A percentile compares a stretch with the other conserved stretches of the same genome.
Evolutionary conservation across 352 stramenopile species (phyloP).

Genomic region (Achlya hypogyna): DNA sequence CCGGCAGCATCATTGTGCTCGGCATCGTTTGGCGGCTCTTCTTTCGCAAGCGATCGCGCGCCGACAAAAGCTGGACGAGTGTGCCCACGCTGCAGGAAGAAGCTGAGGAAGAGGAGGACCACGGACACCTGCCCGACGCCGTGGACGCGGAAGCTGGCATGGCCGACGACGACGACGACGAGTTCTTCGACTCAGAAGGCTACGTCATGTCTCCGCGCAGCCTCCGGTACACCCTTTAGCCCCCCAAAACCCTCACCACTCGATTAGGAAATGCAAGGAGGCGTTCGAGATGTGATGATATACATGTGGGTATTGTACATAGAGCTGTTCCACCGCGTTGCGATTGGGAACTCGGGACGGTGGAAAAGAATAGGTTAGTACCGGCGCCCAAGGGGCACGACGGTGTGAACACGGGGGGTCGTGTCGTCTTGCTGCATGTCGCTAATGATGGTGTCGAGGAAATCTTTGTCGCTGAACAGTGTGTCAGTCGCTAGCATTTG

Average conservation of each 20-base stretch:
- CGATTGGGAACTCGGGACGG: too few species aligned
- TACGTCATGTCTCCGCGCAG: slow-evolving; percentile 19
- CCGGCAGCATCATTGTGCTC: not conserved
- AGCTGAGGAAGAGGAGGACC: not conserved
- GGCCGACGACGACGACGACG: slow-evolving; percentile 14
- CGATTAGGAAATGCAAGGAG: slow-evolving; percentile 3
- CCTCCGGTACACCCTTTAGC: not conserved
- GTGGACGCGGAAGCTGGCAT: slow-evolving; percentile 7
- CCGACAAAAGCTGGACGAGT: not conserved
- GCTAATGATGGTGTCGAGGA: slow-evolving; percentile 16
- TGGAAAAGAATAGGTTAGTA: not conserved
- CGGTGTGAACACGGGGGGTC: not conserved
- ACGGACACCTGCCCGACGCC: not conserved
- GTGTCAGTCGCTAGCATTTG: not conserved
- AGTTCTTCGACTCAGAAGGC: slow-evolving; percentile 21
- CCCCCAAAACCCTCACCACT: not conserved
- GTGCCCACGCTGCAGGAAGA: not conserved
- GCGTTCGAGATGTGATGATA: slow-evolving; percentile 3
- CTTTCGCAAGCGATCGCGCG: not conserved
- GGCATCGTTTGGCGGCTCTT: not conserved
- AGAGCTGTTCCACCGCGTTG: not conserved
- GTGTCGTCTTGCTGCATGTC: slow-evolving; percentile 18
- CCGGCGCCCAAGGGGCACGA: not conserved
- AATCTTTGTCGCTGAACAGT: slow-evolving; percentile 6
- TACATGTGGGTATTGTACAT: not conserved